Conservation (phyloP, 2,329 filamentous ascomycete genomes). For the Monilinia laxa region DNA sequence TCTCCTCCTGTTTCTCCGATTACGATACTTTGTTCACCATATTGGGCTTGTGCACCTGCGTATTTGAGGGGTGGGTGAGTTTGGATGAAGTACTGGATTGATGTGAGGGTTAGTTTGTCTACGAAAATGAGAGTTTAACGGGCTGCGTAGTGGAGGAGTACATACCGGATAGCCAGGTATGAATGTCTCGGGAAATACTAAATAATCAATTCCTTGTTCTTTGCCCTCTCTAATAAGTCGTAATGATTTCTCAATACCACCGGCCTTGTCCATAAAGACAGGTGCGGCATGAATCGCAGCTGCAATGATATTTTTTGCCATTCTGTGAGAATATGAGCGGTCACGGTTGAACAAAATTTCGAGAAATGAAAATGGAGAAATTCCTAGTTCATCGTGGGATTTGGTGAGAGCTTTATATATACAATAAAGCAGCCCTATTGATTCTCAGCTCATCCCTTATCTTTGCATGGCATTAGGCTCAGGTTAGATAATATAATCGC, state of each 20-base stretch:
- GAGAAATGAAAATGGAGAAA: too few relatives aligned
- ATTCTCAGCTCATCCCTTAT: too few relatives aligned
- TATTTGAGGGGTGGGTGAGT: not conserved
- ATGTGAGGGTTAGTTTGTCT: not conserved
- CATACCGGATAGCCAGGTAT: conserved; percentile 14
- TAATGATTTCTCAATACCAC: not conserved
- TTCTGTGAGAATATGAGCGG: not conserved
- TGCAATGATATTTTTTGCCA: not conserved
- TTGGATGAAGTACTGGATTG: conserved; percentile 1
- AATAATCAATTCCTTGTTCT: not conserved
- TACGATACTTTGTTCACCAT: conserved; percentile 2
- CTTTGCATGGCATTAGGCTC: too few relatives aligned
- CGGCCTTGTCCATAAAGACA: conserved; percentile 7
- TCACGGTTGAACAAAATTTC: not conserved
- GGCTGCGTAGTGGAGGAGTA: too few relatives aligned
- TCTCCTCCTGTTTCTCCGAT: not conserved
- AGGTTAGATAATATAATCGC: too few relatives aligned
- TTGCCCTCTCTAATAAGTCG: not conserved
- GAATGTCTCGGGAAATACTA: conserved; percentile 14
- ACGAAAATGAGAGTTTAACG: not conserved
- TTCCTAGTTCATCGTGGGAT: too few relatives aligned
- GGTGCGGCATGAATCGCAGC: conserved; percentile 10
- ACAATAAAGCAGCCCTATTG: too few relatives aligned
- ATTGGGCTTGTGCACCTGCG: not conserved
- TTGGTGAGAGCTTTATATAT: too few relatives aligned